Evolutionary conservation across 192 early-diverging fungal genomes (phyloP).

Genomic region (Coemansia sp.): DNA sequence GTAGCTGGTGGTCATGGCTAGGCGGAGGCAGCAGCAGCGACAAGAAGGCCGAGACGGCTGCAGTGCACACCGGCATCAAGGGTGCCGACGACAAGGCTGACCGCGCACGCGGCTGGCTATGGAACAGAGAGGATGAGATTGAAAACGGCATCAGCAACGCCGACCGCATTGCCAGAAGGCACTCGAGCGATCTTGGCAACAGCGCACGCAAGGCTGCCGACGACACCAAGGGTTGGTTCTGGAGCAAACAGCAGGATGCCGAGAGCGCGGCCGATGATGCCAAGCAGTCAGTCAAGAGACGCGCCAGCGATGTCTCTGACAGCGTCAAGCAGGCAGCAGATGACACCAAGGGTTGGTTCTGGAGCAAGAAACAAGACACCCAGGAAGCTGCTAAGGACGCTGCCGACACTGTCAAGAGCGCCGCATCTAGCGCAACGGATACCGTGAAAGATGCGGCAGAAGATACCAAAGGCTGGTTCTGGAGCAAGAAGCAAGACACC

Average conservation of each 20-base stretch:
- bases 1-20: background rate
- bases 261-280: constrained; percentile 2
- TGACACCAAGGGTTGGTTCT: constrained; percentile 30
- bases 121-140: background rate
- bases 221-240: constrained; percentile 9
- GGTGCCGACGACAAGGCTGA: background rate
- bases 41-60: background rate
- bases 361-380: constrained; percentile 22
- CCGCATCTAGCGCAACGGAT: background rate
- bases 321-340: constrained; percentile 10
- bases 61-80: background rate
- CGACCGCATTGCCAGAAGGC: background rate
- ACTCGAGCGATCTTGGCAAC: background rate
- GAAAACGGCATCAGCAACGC: background rate
- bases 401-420: background rate
- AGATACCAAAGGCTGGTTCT: constrained; percentile 19
- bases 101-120: background rate
- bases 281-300: background rate
- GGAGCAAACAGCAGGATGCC: constrained; percentile 9
- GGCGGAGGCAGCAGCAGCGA: background rate
- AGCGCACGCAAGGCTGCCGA: background rate
- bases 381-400: constrained; percentile 2
- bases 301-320: background rate
- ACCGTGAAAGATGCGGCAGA: constrained; percentile 4
- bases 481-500: constrained; percentile 20